A percentile compares a stretch with the other conserved stretches of the same genome.
Evolutionary conservation across 1,139 yeast species (phyloP).

Genomic region (Scheffersomyces titani): DNA sequence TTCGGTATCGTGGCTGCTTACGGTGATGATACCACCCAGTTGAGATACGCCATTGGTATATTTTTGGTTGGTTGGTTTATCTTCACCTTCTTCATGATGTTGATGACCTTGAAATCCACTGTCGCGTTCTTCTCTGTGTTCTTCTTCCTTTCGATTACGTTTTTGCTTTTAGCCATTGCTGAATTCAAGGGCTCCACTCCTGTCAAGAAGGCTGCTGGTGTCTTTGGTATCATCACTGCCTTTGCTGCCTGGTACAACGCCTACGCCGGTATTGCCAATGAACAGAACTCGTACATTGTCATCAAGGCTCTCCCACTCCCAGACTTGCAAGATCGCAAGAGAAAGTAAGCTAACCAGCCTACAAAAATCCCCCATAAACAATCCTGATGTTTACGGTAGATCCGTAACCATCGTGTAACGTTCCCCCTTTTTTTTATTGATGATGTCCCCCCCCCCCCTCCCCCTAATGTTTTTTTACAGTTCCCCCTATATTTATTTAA

Average conservation of each 20-base stretch:
- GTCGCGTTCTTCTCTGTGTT: conserved; percentile 72
- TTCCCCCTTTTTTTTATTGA: background rate
- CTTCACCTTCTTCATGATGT: conserved; percentile 66
- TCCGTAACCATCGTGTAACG: background rate
- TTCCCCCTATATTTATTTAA: conserved; percentile 1
- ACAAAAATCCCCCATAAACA: background rate
- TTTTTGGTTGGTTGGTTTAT: conserved; percentile 79
- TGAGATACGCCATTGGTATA: conserved; percentile 63
- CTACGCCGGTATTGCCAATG: conserved; percentile 82
- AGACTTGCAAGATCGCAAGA: conserved; percentile 30
- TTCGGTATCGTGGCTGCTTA: conserved; percentile 72
- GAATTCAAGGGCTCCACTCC: conserved; percentile 38
- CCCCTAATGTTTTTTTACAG: conserved; percentile 1
- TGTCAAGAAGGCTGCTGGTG: conserved; percentile 71
- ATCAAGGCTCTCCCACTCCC: conserved; percentile 53
- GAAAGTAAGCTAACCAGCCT: conserved; percentile 2
- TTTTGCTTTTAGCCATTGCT: conserved; percentile 65
- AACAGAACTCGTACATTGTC: conserved; percentile 66
- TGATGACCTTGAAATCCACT: conserved; percentile 78
- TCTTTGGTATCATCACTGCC: conserved; percentile 77
- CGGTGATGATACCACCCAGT: conserved; percentile 35
- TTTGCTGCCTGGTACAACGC: conserved; percentile 88
- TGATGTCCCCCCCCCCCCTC: conserved; percentile 1
- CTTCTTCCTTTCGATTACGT: conserved; percentile 64
- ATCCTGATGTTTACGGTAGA: background rate